Evolutionary conservation across 177 flowering plant species (phyloP).

Genomic region (Vitis hybrid): DNA sequence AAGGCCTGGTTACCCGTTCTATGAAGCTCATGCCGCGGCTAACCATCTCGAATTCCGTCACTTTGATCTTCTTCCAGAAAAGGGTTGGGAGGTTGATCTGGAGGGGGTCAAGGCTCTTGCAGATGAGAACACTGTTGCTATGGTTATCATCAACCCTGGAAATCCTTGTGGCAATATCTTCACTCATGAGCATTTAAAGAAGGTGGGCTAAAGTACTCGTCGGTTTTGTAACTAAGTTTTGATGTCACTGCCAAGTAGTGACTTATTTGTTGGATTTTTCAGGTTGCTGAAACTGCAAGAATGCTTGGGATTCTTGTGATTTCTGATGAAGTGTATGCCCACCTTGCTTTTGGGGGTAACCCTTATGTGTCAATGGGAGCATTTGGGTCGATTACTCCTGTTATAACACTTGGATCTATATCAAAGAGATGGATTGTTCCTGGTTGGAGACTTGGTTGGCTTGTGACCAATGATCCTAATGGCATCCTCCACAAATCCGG

Average conservation of each 20-base stretch:
- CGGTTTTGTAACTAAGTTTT: background rate
- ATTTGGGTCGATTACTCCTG: constrained; percentile 47
- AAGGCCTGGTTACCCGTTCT: constrained; percentile 44
- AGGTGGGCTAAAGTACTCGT: constrained; percentile 13
- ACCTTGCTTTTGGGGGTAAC: constrained; percentile 38
- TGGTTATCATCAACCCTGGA: constrained; percentile 33
- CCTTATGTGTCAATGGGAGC: constrained; percentile 50
- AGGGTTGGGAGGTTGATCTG: constrained; percentile 35
- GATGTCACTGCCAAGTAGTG: background rate
- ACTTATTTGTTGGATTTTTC: background rate
- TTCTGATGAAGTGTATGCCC: constrained; percentile 56
- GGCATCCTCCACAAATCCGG: constrained; percentile 34
- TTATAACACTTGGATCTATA: constrained; percentile 47
- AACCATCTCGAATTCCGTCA: constrained; percentile 35
- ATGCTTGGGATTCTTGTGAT: constrained; percentile 49
- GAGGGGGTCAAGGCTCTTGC: constrained; percentile 27
- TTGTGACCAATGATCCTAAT: constrained; percentile 41
- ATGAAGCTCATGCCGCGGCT: constrained; percentile 32
- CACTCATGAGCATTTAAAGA: constrained; percentile 23
- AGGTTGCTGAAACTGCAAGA: constrained; percentile 60
- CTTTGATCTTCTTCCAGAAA: constrained; percentile 43
- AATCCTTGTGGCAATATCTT: constrained; percentile 40
- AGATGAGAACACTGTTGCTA: constrained; percentile 36
- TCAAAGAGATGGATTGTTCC: constrained; percentile 62
- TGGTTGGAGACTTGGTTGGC: constrained; percentile 65